These are phyloP conservation scores for Mrakia frigida DNA, from an alignment of 768 basidiomycete species.

Conservation along the genomic window DNA sequence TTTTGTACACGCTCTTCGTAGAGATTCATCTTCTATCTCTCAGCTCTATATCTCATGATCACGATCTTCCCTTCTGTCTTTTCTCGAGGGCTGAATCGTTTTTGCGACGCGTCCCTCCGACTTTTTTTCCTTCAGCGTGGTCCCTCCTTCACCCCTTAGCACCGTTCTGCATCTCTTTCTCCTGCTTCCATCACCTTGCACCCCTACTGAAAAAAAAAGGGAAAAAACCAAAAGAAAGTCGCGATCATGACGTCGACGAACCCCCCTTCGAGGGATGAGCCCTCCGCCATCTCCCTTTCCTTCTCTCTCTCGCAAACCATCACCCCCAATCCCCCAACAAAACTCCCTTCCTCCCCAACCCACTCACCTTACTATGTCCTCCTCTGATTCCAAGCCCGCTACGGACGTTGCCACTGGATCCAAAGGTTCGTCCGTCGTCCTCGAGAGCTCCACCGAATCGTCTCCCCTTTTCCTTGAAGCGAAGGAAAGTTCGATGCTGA, in stretches of 20 bases:
- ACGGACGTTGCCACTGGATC: not conserved
- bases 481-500: not conserved
- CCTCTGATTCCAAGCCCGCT: constrained; percentile 6
- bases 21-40: not conserved
- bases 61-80: not conserved
- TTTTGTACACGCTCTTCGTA: not conserved
- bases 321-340: not conserved
- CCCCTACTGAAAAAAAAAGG: too few relatives aligned
- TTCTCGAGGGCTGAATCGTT: not conserved
- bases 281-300: not conserved
- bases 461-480: not conserved
- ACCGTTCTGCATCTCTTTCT: not conserved
- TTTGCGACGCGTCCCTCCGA: not conserved
- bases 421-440: not conserved
- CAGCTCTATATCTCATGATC: not conserved
- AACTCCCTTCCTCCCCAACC: not conserved
- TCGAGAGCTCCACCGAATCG: not conserved
- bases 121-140: too few relatives aligned
- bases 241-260: too few relatives aligned
- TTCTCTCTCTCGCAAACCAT: not conserved
- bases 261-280: not conserved
- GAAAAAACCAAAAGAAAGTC: too few relatives aligned
- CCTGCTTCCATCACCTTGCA: too few relatives aligned
- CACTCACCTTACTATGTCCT: not conserved
- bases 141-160: not conserved